phyloP scores from a whole-genome alignment of 192 early-diverging fungal genomes.

The Rhizoclosmatium globosum region DNA sequence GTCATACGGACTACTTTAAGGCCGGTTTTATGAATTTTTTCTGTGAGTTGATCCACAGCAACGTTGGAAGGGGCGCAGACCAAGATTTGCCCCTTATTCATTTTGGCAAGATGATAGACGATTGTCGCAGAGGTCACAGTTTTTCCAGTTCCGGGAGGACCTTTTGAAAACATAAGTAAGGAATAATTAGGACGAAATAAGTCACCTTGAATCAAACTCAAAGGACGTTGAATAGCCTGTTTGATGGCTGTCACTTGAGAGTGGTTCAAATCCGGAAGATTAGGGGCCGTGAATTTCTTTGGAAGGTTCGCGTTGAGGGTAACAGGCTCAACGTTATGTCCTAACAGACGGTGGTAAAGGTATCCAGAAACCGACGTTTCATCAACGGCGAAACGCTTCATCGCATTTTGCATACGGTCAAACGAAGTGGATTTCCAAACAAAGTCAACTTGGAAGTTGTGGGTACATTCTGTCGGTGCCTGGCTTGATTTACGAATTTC shows the following conservation, averaged over 20 bases:
- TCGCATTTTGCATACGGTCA: conserved; percentile 94
- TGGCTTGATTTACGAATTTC: conserved; percentile 78
- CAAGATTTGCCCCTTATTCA: conserved; percentile 87
- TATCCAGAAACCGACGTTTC: conserved; percentile 93
- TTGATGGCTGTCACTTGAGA: conserved; percentile 97
- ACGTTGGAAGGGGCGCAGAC: conserved; percentile 99
- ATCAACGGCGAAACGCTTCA: conserved; percentile 97
- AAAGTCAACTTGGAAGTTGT: conserved; percentile 96
- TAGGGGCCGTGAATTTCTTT: conserved; percentile 90
- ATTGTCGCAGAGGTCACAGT: conserved; percentile 97
- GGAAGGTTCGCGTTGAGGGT: conserved; percentile 82
- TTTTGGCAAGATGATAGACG: conserved; percentile 95
- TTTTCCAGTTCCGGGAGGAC: conserved; percentile 91
- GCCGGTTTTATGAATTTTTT: conserved; percentile 94
- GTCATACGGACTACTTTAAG: conserved; percentile 95
- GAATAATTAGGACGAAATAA: too few relatives aligned
- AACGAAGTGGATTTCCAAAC: conserved; percentile 99
- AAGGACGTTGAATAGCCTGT: conserved; percentile 88
- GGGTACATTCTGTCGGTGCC: conserved; percentile 80
- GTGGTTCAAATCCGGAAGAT: conserved; percentile 94
- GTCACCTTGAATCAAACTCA: conserved; percentile 90
- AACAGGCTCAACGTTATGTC: conserved; percentile 93
- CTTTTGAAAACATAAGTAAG: too few relatives aligned
- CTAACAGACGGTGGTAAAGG: conserved; percentile 93
- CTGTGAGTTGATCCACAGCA: conserved; percentile 97